phyloP scores from a whole-genome alignment of 2,329 filamentous ascomycete genomes.

The Ophiosphaerella herpotricha region DNA sequence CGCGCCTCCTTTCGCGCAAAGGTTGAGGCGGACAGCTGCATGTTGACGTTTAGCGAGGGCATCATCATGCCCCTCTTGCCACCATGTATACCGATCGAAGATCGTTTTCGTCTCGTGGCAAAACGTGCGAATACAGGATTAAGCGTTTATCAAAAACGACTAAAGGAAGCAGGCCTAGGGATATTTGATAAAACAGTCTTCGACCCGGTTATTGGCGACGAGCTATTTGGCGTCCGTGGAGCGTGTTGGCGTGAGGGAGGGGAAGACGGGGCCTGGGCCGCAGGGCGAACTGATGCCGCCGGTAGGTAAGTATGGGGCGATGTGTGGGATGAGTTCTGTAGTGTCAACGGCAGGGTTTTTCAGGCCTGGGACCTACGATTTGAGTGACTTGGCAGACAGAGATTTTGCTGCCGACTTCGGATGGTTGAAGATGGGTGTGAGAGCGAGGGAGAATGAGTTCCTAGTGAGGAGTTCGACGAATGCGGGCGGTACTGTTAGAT shows the following conservation, averaged over 20 bases:
- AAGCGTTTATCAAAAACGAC: slow-evolving; percentile 53
- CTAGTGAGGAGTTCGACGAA: slow-evolving; percentile 50
- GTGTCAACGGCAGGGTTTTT: slow-evolving; percentile 46
- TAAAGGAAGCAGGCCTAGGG: slow-evolving; percentile 17
- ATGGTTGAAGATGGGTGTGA: slow-evolving; percentile 44
- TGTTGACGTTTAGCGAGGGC: slow-evolving; percentile 55
- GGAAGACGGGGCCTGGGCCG: slow-evolving; percentile 34
- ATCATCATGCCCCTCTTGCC: slow-evolving; percentile 51
- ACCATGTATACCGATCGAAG: slow-evolving; percentile 41
- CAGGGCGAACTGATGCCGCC: slow-evolving; percentile 46
- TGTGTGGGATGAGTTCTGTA: slow-evolving; percentile 52
- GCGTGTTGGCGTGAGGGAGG: slow-evolving; percentile 37
- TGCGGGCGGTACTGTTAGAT: slow-evolving; percentile 41
- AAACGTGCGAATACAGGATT: slow-evolving; percentile 51
- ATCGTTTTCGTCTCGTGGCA: slow-evolving; percentile 47
- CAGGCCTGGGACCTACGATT: slow-evolving; percentile 27
- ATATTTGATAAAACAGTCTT: slow-evolving; percentile 42
- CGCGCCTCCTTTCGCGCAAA: slow-evolving; percentile 49
- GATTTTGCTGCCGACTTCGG: slow-evolving; percentile 50
- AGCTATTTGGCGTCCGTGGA: slow-evolving; percentile 51
- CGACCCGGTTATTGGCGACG: slow-evolving; percentile 49
- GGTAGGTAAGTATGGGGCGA: slow-evolving; percentile 42
- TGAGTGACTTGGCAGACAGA: slow-evolving; percentile 27
- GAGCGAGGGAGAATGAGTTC: slow-evolving; percentile 54
- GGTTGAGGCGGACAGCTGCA: slow-evolving; percentile 49